phyloP scores from a whole-genome alignment of 106 monocot species.

The Allium sativum region DNA sequence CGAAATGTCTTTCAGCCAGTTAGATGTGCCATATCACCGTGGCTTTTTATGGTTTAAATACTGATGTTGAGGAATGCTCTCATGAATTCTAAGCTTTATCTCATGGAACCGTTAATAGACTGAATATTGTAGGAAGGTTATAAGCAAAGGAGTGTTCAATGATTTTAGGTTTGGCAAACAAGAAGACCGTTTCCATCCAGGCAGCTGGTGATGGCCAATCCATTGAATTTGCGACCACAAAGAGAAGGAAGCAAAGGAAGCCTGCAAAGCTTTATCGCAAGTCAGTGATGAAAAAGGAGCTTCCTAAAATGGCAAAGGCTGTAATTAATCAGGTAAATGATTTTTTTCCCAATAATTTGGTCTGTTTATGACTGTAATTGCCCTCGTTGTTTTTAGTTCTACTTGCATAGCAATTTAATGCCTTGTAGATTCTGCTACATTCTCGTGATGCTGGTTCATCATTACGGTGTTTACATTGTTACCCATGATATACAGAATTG shows the following conservation, averaged over 20 bases:
- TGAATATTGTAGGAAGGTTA: too few relatives aligned
- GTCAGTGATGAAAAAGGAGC: constrained; percentile 62
- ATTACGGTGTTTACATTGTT: too few relatives aligned
- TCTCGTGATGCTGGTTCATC: too few relatives aligned
- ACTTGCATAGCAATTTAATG: neutral
- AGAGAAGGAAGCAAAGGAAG: constrained; percentile 54
- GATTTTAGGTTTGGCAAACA: constrained; percentile 53
- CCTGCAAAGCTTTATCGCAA: constrained; percentile 23
- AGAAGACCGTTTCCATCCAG: constrained; percentile 47
- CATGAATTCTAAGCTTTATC: too few relatives aligned
- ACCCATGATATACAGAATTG: too few relatives aligned
- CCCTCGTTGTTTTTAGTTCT: neutral
- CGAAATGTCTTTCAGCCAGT: too few relatives aligned
- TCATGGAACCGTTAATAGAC: too few relatives aligned
- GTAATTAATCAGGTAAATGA: constrained; percentile 48
- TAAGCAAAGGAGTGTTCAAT: neutral
- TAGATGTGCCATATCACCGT: too few relatives aligned
- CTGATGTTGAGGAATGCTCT: too few relatives aligned
- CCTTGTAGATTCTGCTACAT: too few relatives aligned
- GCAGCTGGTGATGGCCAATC: constrained; percentile 38
- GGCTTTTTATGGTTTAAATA: too few relatives aligned
- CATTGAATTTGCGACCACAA: constrained; percentile 34
- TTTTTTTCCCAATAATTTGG: neutral
- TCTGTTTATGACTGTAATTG: neutral
- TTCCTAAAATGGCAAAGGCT: constrained; percentile 57